phyloP scores from a whole-genome alignment of 2,329 filamentous ascomycete species.

The Aspergillus brasiliensis region DNA sequence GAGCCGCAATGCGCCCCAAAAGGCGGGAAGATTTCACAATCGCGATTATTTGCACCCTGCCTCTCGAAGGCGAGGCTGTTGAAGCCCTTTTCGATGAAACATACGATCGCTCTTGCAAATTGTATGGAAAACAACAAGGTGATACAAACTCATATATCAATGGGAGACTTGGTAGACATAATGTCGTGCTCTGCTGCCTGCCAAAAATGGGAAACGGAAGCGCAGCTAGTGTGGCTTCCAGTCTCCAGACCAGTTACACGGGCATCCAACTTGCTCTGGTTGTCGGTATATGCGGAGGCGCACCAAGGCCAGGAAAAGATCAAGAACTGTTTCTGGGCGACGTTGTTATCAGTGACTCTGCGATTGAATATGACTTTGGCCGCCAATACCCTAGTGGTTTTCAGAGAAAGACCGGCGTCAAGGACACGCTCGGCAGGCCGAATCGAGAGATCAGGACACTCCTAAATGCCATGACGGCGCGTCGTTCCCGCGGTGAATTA shows the following conservation, averaged over 20 bases:
- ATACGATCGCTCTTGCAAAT: conserved; percentile 3
- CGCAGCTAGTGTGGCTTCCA: conserved; percentile 10
- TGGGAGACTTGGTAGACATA: conserved; percentile 21
- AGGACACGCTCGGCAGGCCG: conserved; percentile 1
- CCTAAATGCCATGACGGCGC: not conserved
- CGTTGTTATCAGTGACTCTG: conserved; percentile 27
- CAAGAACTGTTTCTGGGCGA: conserved; percentile 28
- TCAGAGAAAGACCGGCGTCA: conserved; percentile 12
- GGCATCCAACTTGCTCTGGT: conserved; percentile 21
- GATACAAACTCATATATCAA: conserved; percentile 18
- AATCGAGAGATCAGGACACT: conserved; percentile 10
- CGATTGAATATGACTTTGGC: conserved; percentile 29
- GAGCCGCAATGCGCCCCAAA: not conserved
- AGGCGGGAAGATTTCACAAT: conserved; percentile 12
- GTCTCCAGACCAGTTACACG: conserved; percentile 4
- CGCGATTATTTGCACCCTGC: conserved; percentile 21
- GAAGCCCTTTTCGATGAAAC: conserved; percentile 16
- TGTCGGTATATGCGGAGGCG: conserved; percentile 25
- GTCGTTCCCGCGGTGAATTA: not conserved
- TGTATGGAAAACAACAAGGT: conserved; percentile 8
- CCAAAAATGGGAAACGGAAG: conserved; percentile 21
- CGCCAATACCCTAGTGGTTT: conserved; percentile 13
- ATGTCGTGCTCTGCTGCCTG: conserved; percentile 24
- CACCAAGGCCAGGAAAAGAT: conserved; percentile 1
- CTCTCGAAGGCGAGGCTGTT: conserved; percentile 15